Base-by-base conservation (phyloP, 192 early-diverging fungal species). In the Mortierella antarctica region DNA sequence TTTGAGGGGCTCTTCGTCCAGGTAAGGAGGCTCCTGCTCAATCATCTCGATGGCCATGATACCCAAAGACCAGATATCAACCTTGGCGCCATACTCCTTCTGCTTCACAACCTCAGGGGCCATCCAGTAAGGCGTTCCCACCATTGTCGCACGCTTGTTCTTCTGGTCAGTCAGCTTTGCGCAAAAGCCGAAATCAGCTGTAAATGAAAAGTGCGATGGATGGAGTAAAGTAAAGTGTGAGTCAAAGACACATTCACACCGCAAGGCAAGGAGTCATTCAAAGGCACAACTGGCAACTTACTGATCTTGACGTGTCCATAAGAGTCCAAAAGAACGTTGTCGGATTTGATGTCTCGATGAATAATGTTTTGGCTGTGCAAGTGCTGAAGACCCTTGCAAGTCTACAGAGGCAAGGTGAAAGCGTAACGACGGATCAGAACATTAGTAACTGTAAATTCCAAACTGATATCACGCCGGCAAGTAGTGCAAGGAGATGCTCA, bases 21-120 rank as follows among this genome's bases (percentile, higher is more conserved):
- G 84, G 65, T 98, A 98, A 64, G 97, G 97, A 13, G 96, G 97
- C 78, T 98, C 97, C 63, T 94, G 93, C 83, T 98, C 97, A 71
- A 98, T 91, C 97, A 98, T 97, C 83, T 98, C 96, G 55, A 97
- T 96, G 6, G 94, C 95, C 96, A 97, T 98, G 73, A 98, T 97
- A 60, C 97, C 96, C 45, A 97, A 83, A 2, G 95, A 97, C 97
- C 97, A 95, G 59, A 93, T 90, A 82, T 95, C 93, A 18, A 95
- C 92, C 86, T 95, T 94, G 70, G 90, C 83, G 11, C 89, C 91
- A 70, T 93, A 95, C 15, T 91, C 86, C 79, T 93, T 93, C 66
- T 94, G 93, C 83, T 93, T 94, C 65, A 95, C 92, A 6, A 95
- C 92, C 75, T 95, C 93, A 57, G 93, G 93, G 12, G 93, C 93